Percentiles rank a stretch among this genome's conserved stretches.
Evolutionary conservation across 495 filamentous ascomycete species (phyloP).

Genomic region (Beverwykella pulmonaria): DNA sequence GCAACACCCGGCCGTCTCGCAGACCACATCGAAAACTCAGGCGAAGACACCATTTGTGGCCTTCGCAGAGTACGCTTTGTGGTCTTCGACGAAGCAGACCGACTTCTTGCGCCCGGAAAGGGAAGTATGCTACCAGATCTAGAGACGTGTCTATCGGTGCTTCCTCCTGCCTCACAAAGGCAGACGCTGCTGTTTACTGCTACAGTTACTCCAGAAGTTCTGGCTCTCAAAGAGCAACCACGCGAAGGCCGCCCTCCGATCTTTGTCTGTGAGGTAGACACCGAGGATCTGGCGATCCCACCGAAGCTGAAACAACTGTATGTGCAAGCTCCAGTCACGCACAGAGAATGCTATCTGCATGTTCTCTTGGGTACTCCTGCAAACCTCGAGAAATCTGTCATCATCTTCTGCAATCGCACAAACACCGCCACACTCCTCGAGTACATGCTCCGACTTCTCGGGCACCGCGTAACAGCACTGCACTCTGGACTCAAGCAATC

Average conservation of each 20-base stretch:
- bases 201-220: conserved; percentile 90
- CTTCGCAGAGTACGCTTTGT: conserved; percentile 78
- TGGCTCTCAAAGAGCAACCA: conserved; percentile 73
- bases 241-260: conserved; percentile 68
- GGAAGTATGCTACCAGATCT: conserved; percentile 94
- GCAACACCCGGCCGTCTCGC: conserved; percentile 93
- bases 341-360: conserved; percentile 92
- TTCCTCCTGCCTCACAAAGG: conserved; percentile 71
- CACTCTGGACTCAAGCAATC: conserved; percentile 84
- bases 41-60: conserved; percentile 82
- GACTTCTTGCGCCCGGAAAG: conserved; percentile 72
- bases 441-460: conserved; percentile 77
- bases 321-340: conserved; percentile 81
- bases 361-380: conserved; percentile 77
- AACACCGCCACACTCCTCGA: conserved; percentile 85
- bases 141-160: conserved; percentile 76
- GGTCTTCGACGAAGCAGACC: conserved; percentile 95
- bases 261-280: conserved; percentile 86
- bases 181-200: conserved; percentile 97
- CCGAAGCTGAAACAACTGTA: conserved; percentile 80
- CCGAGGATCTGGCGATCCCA: conserved; percentile 71
- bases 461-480: conserved; percentile 86
- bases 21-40: conserved; percentile 88
- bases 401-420: conserved; percentile 95
- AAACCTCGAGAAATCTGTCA: conserved; percentile 73